Evolutionary conservation across 2,329 filamentous ascomycete species (phyloP), one percentile per base, ranked within the genome.

Genomic region (Microdochium trichocladiopsis): DNA sequence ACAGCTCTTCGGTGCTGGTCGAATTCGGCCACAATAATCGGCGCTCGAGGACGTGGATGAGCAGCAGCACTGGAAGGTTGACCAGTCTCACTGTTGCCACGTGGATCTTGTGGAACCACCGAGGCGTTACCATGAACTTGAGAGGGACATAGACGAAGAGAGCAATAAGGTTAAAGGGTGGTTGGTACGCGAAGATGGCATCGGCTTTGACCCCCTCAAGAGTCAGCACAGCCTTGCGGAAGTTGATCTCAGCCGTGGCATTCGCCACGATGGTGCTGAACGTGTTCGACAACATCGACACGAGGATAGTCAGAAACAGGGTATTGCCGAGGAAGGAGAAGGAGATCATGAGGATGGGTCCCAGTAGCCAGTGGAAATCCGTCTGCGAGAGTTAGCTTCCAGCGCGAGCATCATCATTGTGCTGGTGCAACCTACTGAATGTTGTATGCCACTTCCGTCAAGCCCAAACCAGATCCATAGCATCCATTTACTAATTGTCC

Each of bases 401-500:
- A 50, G 47, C 25, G 25, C 12, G 10, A 23, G n/a, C 25, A 28
- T 31, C 54, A 50, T 25, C 66, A 55, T 48, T 1, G 41, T 24
- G 23, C 10, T 22, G 21, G 33, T 21, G 41, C 16, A 18, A 63
- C 73, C 63, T 62, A 77, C 76, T 52, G 80, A 81, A 57, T 74
- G 67, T 48, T 82, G 75, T 43, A 86, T 83, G 8, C 82, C 82
- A 3, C 78, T 83, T 6, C 81, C 90, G 60, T 94, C 90, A 2
- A 95, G 79, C 2, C 90, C 90, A 63, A 95, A 94, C 90, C 90
- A 95, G 57, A 95, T 92, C 79, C 88, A 94, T 2, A 94, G 79
- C 88, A 95, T 93, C 90, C 90, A 95, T 68, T 92, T 91, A 47
- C 83, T 83, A 56, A 94, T 91, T 1, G 85, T 88, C 4, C 76